phyloP scores from a whole-genome alignment of 164 flowering plant genomes.

The Paratinospora sagittata region DNA sequence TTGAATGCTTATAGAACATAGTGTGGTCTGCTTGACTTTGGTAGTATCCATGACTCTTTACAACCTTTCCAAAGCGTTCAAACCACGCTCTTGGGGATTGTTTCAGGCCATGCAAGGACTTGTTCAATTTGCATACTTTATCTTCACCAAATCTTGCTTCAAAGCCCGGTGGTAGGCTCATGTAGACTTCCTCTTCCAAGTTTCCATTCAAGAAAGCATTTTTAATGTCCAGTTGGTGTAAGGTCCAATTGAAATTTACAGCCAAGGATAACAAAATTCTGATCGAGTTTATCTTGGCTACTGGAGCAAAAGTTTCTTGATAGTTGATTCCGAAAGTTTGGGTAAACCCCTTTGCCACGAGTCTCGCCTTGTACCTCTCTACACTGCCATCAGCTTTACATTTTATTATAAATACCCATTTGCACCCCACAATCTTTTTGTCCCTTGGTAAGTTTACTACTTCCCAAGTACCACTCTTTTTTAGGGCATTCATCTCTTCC shows the following conservation, averaged over 20 bases:
- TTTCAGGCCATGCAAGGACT: neutral
- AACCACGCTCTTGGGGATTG: no score
- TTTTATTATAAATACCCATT: no score
- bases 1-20: no score
- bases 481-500: no score
- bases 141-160: neutral
- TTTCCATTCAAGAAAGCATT: constrained; percentile 4
- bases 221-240: constrained; percentile 3
- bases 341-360: neutral
- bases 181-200: constrained; percentile 1
- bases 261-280: neutral
- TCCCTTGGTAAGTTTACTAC: no score
- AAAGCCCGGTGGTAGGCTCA: constrained; percentile 5
- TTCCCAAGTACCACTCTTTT: no score
- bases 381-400: neutral
- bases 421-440: no score
- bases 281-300: neutral
- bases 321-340: constrained; percentile 1
- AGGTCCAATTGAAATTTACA: neutral
- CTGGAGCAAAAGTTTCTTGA: no score
- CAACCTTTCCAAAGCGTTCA: no score
- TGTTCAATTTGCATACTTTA: neutral
- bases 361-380: neutral
- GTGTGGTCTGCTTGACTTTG: no score
- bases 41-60: no score